These are phyloP conservation scores for Mucor sp. DNA, from an alignment of 371 early-diverging fungal genomes.

Conservation along the genomic window DNA sequence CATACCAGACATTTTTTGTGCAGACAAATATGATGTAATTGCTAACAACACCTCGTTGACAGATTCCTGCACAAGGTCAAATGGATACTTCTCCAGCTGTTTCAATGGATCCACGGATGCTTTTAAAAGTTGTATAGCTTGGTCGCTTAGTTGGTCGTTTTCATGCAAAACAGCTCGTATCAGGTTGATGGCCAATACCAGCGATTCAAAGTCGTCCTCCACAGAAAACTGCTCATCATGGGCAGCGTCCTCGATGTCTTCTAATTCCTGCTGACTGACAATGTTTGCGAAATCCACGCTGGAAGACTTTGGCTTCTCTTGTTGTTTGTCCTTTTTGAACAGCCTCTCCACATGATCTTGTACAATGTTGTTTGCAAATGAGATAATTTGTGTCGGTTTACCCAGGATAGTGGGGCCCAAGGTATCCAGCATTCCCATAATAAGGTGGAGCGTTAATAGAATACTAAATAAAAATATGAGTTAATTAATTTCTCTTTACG, in stretches of 20 bases:
- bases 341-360: slow-evolving; percentile 41
- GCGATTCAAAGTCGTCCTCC: slow-evolving; percentile 46
- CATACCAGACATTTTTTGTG: slow-evolving; percentile 28
- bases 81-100: slow-evolving; percentile 51
- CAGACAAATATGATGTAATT: slow-evolving; percentile 45
- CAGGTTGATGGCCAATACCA: slow-evolving; percentile 45
- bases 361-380: slow-evolving; percentile 74
- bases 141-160: slow-evolving; percentile 51
- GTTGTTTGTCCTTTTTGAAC: slow-evolving; percentile 1
- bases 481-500: not conserved
- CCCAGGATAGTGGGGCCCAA: slow-evolving; percentile 77
- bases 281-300: slow-evolving; percentile 34
- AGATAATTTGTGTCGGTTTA: slow-evolving; percentile 78
- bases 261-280: slow-evolving; percentile 31
- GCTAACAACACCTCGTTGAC: slow-evolving; percentile 63
- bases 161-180: slow-evolving; percentile 54
- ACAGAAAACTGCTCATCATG: slow-evolving; percentile 57
- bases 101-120: slow-evolving; percentile 59
- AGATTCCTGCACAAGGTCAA: slow-evolving; percentile 55
- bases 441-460: slow-evolving; percentile 55
- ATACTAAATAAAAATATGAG: slow-evolving; percentile 36
- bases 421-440: slow-evolving; percentile 66
- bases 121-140: slow-evolving; percentile 50
- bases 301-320: slow-evolving; percentile 13
- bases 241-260: slow-evolving; percentile 42